phyloP scores from a whole-genome alignment of 108 stramenopile species.

The Conticribra weissflogii region DNA sequence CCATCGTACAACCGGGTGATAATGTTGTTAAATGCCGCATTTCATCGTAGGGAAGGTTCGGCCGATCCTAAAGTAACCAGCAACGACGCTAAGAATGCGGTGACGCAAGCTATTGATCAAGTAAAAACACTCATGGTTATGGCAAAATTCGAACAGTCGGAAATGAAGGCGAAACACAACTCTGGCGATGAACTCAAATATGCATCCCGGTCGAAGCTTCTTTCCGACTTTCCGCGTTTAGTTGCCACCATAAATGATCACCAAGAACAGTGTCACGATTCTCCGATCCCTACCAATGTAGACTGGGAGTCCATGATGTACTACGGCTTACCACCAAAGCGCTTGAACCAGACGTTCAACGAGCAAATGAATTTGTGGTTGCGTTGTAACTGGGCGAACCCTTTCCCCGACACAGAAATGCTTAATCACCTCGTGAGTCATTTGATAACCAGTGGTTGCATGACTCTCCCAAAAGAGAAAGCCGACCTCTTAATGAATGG shows the following conservation, averaged over 20 bases:
- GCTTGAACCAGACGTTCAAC: background rate
- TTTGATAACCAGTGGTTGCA: constrained; percentile 13
- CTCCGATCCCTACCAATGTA: background rate
- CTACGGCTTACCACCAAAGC: background rate
- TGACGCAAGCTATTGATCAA: constrained; percentile 11
- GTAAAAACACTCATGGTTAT: constrained; percentile 35
- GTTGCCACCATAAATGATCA: background rate
- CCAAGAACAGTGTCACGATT: background rate
- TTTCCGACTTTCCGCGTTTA: background rate
- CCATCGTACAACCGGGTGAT: constrained; percentile 27
- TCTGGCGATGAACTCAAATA: background rate
- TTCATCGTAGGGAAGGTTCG: no score
- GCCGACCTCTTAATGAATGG: background rate
- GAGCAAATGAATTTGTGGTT: constrained; percentile 12
- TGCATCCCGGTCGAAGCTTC: background rate
- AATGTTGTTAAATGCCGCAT: background rate
- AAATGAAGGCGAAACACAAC: background rate
- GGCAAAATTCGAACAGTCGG: background rate
- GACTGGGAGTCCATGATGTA: background rate
- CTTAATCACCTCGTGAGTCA: constrained; percentile 8
- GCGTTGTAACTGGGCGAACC: constrained; percentile 14
- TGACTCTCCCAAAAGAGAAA: background rate
- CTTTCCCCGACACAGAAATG: constrained; percentile 14
- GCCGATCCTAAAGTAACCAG: background rate
- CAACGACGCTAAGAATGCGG: background rate